These are phyloP conservation scores for Chytriomyces confervae DNA, from an alignment of 192 early-diverging fungal genomes.

Conservation along the genomic window DNA sequence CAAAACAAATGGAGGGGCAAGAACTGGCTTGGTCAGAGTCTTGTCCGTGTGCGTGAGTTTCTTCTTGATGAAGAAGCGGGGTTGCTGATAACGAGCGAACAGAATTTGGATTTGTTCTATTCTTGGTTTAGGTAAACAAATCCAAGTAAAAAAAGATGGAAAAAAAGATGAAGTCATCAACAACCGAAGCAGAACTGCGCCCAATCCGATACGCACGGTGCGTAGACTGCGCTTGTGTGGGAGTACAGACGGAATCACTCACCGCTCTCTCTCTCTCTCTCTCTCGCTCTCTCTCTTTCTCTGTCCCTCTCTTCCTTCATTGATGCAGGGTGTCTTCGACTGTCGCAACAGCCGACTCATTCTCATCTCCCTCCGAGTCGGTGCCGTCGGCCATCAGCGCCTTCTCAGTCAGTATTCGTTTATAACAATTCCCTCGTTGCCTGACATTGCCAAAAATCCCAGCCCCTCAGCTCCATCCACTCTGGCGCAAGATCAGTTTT, in stretches of 20 bases:
- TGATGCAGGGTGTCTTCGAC: neutral
- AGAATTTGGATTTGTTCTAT: neutral
- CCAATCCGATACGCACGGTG: too few relatives aligned
- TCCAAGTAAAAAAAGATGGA: too few relatives aligned
- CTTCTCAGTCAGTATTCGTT: neutral
- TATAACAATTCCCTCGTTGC: neutral
- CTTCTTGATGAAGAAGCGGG: neutral
- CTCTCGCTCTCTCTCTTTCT: neutral
- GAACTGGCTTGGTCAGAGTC: constrained; percentile 11
- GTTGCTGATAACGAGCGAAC: neutral
- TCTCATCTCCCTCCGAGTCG: neutral
- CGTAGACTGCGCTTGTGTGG: too few relatives aligned
- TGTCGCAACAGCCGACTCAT: neutral
- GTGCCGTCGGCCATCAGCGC: neutral
- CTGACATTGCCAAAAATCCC: neutral
- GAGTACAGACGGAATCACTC: too few relatives aligned
- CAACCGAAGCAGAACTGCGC: too few relatives aligned
- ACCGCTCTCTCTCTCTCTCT: neutral
- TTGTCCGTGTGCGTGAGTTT: neutral
- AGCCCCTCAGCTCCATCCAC: neutral
- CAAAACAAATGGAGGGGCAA: neutral
- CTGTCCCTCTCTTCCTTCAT: too few relatives aligned
- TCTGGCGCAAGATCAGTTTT: neutral
- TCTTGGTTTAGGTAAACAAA: neutral
- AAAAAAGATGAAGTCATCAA: too few relatives aligned